Conservation (phyloP, 805 yeast genomes). For the Saturnispora ahearnii region DNA sequence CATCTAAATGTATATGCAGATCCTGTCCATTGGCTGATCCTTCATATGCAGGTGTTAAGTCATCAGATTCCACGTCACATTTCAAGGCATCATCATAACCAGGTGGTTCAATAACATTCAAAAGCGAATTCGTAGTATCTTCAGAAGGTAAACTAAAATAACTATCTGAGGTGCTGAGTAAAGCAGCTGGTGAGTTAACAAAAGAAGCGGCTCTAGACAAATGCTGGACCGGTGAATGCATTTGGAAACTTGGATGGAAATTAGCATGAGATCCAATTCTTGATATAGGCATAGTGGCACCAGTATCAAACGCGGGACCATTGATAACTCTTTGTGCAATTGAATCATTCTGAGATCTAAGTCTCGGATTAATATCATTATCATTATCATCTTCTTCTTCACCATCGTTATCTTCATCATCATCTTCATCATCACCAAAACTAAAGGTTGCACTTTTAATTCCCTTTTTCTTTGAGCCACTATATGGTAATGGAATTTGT, state of each 20-base stretch:
- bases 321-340: constrained; percentile 7
- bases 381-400: neutral
- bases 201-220: constrained; percentile 53
- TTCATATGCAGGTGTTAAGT: constrained; percentile 65
- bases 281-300: constrained; percentile 16
- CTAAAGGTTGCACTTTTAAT: constrained; percentile 4
- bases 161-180: neutral
- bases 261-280: constrained; percentile 5
- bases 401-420: neutral
- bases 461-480: neutral
- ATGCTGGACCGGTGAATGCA: constrained; percentile 45
- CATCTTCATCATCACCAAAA: constrained; percentile 8
- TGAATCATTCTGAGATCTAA: neutral
- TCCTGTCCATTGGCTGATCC: constrained; percentile 2
- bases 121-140: neutral
- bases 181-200: constrained; percentile 16
- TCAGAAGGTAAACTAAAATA: neutral
- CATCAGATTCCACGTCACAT: constrained; percentile 37
- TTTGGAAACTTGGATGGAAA: neutral
- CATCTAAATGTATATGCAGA: constrained; percentile 21
- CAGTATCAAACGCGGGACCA: constrained; percentile 19
- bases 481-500: neutral
- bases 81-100: constrained; percentile 74
- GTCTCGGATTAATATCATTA: neutral
- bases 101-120: constrained; percentile 54